These are phyloP conservation scores for Xerocomus minutiporus DNA, from an alignment of 1,284 basidiomycete genomes.

Conservation along the genomic window DNA sequence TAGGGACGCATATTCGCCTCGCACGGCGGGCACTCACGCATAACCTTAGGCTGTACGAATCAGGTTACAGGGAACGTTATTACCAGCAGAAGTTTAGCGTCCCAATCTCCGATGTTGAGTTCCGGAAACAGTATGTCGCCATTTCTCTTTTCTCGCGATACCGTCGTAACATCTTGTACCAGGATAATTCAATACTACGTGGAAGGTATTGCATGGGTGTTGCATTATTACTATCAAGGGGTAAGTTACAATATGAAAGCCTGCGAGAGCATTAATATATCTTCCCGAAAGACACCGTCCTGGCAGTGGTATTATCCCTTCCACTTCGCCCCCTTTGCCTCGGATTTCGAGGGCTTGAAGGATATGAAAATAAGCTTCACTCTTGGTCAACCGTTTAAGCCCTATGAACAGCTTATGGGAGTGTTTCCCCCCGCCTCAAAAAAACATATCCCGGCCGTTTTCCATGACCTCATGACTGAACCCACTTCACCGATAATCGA, in stretches of 20 bases:
- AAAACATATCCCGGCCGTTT: slow-evolving; percentile 81
- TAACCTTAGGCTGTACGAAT: slow-evolving; percentile 76
- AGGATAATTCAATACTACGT: slow-evolving; percentile 85
- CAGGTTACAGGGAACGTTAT: slow-evolving; percentile 93
- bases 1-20: slow-evolving; percentile 39
- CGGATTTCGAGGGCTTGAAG: slow-evolving; percentile 83
- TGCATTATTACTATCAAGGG: slow-evolving; percentile 98
- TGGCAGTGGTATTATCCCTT: slow-evolving; percentile 99
- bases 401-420: slow-evolving; percentile 97
- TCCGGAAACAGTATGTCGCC: slow-evolving; percentile 64
- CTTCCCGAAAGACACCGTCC: slow-evolving; percentile 69
- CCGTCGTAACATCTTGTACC: slow-evolving; percentile 16
- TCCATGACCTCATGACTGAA: slow-evolving; percentile 87
- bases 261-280: slow-evolving; percentile 9
- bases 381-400: slow-evolving; percentile 86
- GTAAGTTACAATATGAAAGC: slow-evolving; percentile 31
- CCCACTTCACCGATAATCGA: slow-evolving; percentile 91
- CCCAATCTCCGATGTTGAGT: slow-evolving; percentile 66
- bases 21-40: slow-evolving; percentile 13
- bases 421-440: slow-evolving; percentile 77
- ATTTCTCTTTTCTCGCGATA: background rate
- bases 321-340: slow-evolving; percentile 97
- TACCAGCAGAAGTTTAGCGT: slow-evolving; percentile 93
- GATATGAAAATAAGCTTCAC: slow-evolving; percentile 79
- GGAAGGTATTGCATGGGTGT: slow-evolving; percentile 94